Percentiles rank a stretch among this genome's conserved stretches.
These are phyloP conservation scores for Dipodascus albidus DNA, from an alignment of 805 yeast genomes.

Conservation along the genomic window DNA sequence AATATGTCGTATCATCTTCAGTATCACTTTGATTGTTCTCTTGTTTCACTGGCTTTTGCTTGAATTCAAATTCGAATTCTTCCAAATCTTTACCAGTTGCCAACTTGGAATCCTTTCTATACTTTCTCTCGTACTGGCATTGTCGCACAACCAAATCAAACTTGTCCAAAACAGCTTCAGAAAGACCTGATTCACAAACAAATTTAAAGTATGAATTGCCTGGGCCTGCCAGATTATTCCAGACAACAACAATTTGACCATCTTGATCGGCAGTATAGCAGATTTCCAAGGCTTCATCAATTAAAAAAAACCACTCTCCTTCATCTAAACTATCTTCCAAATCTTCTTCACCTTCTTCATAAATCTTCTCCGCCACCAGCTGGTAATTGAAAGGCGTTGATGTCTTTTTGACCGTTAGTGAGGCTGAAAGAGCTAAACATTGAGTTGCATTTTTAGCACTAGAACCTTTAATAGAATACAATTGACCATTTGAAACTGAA, in stretches of 20 bases:
- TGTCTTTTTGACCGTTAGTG: conserved; percentile 58
- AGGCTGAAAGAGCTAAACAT: conserved; percentile 60
- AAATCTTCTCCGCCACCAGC: conserved; percentile 55
- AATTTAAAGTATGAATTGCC: conserved; percentile 76
- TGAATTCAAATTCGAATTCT: conserved; percentile 40
- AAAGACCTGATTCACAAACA: conserved; percentile 49
- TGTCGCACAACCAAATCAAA: conserved; percentile 52
- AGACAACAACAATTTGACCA: conserved; percentile 50
- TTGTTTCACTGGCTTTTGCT: conserved; percentile 4
- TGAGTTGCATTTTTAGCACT: conserved; percentile 41
- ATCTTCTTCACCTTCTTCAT: conserved; percentile 53
- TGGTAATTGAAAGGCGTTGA: conserved; percentile 57
- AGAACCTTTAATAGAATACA: conserved; percentile 61
- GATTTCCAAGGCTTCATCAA: conserved; percentile 50
- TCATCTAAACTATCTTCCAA: conserved; percentile 29
- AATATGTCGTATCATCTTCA: background rate
- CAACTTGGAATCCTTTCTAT: conserved; percentile 35
- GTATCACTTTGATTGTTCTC: background rate
- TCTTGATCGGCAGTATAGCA: conserved; percentile 40
- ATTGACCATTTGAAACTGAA: conserved; percentile 67
- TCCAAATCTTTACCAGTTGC: conserved; percentile 38
- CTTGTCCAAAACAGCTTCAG: conserved; percentile 35
- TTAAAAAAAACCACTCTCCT: conserved; percentile 64
- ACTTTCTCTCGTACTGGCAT: conserved; percentile 70
- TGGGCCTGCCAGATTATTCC: conserved; percentile 84